phyloP scores from a whole-genome alignment of 306 rosid species.

The Cucurbita pepo region DNA sequence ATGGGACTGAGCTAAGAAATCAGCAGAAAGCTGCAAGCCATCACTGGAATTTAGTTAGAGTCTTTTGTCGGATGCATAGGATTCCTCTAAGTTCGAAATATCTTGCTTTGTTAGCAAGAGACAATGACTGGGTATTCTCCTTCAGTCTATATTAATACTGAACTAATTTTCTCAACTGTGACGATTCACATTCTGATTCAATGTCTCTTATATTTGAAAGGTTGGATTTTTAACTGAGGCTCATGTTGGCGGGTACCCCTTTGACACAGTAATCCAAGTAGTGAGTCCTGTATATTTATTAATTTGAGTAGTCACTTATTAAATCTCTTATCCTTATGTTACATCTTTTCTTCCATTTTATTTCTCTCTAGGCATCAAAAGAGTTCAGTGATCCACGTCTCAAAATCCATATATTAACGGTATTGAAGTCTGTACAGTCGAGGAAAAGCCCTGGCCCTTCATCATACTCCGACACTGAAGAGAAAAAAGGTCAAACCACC shows the following conservation, averaged over 20 bases:
- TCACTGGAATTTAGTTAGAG: constrained; percentile 73
- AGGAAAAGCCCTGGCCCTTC: constrained; percentile 59
- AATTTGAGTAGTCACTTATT: background rate
- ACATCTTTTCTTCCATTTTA: constrained; percentile 9
- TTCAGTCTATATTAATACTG: background rate
- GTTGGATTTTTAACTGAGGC: constrained; percentile 91
- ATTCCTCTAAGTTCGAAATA: constrained; percentile 81
- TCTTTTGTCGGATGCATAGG: constrained; percentile 73
- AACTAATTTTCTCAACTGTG: background rate
- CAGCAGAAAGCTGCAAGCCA: constrained; percentile 87
- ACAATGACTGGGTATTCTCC: constrained; percentile 71
- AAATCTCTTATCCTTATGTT: constrained; percentile 3
- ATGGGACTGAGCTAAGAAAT: constrained; percentile 70
- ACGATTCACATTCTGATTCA: constrained; percentile 1
- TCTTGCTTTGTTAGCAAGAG: constrained; percentile 75
- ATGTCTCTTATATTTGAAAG: constrained; percentile 25
- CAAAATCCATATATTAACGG: constrained; percentile 64
- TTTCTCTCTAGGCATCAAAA: constrained; percentile 66
- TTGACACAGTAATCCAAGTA: constrained; percentile 54
- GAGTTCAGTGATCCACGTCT: constrained; percentile 83
- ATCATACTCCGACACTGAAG: constrained; percentile 33
- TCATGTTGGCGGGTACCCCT: constrained; percentile 78
- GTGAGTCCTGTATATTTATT: constrained; percentile 22
- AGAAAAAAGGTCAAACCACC: constrained; percentile 34
- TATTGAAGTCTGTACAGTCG: constrained; percentile 68